Base-by-base conservation (phyloP, 768 basidiomycete species). In the Chalciporus piperatus region DNA sequence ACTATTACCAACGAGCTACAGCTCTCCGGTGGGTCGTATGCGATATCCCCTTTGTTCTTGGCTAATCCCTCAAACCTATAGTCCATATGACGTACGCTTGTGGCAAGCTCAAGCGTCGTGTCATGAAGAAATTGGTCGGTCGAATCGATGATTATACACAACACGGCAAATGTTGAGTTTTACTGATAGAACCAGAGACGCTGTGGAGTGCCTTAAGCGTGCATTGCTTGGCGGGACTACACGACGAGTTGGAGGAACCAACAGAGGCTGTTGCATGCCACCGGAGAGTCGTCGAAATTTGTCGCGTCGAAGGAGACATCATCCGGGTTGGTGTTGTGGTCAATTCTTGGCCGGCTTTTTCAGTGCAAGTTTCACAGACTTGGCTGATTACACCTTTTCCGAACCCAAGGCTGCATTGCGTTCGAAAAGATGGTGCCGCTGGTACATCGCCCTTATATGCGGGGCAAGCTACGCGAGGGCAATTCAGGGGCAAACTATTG, bases 1-100 rank as follows among this genome's bases (percentile, higher is more conserved):
- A 96, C 69, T 99, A 98, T 70, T 98, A 95, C 66, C 95, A 98
- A 64, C 85, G 92, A 62, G 95, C 97, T 4, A 95, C 94, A 23
- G 89, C 95, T 17, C 75, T 98, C 48, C 77, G 93, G 92, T 93
- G 60, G 50, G 70, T 50, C 35, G n/a, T 23, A 27, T 50, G 41
- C 43, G 46, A 32, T 33, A 10, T 17, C 19, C 4, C 32, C 32
- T 50, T 39, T 32, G n/a, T 23, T 54, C 11, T 14, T 1, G 6
- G 19, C 23, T 38, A 23, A 40, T 42, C 43, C 55, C 42, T 51
- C 40, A 17, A 39, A 50, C 10, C 1, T 25, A 1, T 52, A 96
- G 94, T 37, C 95, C 97, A 5, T 98, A 97, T 66, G 97, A 98
- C 68, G 87, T 93, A 33, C 83, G 97, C 33, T 78, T 98, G 71